Conservation (phyloP, 2,329 filamentous ascomycete genomes). For the Fusarium heterosporum region DNA sequence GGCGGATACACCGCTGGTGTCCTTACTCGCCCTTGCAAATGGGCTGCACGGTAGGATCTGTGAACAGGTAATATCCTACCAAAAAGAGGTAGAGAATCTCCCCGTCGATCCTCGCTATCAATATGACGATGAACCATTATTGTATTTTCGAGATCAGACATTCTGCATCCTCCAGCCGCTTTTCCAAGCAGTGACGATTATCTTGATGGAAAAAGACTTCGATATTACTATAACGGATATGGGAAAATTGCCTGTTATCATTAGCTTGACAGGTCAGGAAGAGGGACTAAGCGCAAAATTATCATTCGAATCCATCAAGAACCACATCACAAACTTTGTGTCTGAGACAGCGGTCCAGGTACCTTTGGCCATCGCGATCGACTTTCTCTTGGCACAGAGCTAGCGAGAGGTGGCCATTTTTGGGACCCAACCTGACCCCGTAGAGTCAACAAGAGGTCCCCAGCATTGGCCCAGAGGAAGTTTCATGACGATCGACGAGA, state of each 20-base stretch:
- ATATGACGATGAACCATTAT: too few relatives aligned
- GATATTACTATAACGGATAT: not conserved
- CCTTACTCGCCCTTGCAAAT: not conserved
- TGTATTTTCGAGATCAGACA: not conserved
- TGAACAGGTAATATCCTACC: not conserved
- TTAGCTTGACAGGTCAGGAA: constrained; percentile 8
- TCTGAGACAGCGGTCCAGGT: not conserved
- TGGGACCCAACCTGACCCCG: too few relatives aligned
- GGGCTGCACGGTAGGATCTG: not conserved
- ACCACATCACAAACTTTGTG: not conserved
- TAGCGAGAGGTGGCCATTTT: not conserved
- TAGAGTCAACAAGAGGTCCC: too few relatives aligned
- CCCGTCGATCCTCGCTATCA: not conserved
- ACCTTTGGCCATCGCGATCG: not conserved
- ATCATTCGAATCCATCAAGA: constrained; percentile 16
- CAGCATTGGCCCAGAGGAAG: too few relatives aligned
- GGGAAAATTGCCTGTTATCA: constrained; percentile 1
- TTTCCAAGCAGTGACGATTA: constrained; percentile 4
- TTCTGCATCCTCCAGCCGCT: not conserved
- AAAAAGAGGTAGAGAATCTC: not conserved
- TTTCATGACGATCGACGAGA: too few relatives aligned
- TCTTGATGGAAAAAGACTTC: not conserved
- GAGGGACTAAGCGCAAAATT: constrained; percentile 7
- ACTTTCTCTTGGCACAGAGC: not conserved
- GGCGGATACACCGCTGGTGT: not conserved